phyloP scores from a whole-genome alignment of 768 basidiomycete genomes.

The Termitomyces heimii region DNA sequence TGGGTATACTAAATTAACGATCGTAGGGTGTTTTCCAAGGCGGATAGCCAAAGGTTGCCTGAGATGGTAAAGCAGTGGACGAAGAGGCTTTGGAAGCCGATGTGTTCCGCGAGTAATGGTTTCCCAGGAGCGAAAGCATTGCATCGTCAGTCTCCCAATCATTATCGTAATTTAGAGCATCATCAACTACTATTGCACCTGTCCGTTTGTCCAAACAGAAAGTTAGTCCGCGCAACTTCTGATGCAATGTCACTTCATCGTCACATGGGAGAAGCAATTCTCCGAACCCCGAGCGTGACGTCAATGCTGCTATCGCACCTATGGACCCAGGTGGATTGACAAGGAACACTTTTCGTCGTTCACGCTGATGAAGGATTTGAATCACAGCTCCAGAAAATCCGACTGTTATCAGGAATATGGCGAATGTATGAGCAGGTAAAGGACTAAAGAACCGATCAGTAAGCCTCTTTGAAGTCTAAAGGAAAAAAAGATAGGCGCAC shows the following conservation, averaged over 20 bases:
- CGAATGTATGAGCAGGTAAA: slow-evolving; percentile 46
- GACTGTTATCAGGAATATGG: slow-evolving; percentile 39
- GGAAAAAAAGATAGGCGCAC: slow-evolving; percentile 29
- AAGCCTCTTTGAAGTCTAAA: neutral
- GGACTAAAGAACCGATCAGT: slow-evolving; percentile 29
- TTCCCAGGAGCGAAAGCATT: slow-evolving; percentile 29
- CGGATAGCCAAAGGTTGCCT: slow-evolving; percentile 20
- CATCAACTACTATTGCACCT: slow-evolving; percentile 58
- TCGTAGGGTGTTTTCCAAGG: slow-evolving; percentile 20
- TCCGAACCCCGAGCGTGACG: slow-evolving; percentile 57
- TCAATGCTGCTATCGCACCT: slow-evolving; percentile 48
- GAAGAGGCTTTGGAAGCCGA: slow-evolving; percentile 11
- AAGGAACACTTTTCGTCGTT: slow-evolving; percentile 44
- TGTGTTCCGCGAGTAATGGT: slow-evolving; percentile 11
- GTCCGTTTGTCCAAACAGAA: slow-evolving; percentile 55
- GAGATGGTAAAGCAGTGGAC: slow-evolving; percentile 9
- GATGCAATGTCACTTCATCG: slow-evolving; percentile 33
- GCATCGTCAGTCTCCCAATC: slow-evolving; percentile 29
- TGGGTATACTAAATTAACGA: neutral
- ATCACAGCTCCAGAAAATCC: slow-evolving; percentile 42
- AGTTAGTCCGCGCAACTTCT: slow-evolving; percentile 42
- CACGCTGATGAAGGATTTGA: slow-evolving; percentile 40
- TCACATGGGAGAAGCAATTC: slow-evolving; percentile 58
- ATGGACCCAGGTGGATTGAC: slow-evolving; percentile 56
- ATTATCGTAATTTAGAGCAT: slow-evolving; percentile 23